These are phyloP conservation scores for Xylaria sp. DNA, from an alignment of 2,329 filamentous ascomycete species.

Conservation along the genomic window DNA sequence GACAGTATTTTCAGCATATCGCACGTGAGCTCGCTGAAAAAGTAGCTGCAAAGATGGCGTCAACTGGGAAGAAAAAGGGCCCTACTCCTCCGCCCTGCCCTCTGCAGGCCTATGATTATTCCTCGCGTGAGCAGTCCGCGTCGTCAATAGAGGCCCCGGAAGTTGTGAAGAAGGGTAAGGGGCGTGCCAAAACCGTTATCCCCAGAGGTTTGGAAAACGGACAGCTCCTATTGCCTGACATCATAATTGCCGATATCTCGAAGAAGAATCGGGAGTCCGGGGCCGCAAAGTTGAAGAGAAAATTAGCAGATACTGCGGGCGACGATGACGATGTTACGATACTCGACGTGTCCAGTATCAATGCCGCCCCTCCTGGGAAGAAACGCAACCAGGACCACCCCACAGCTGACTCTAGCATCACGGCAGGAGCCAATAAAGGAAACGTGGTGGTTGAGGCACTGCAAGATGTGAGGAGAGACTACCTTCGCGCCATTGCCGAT, in stretches of 20 bases:
- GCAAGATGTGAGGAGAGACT: slow-evolving; percentile 24
- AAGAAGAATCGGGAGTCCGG: slow-evolving; percentile 19
- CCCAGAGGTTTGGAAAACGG: slow-evolving; percentile 16
- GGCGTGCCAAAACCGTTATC: slow-evolving; percentile 13
- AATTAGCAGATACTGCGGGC: slow-evolving; percentile 12
- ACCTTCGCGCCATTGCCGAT: slow-evolving; percentile 26
- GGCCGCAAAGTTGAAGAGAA: slow-evolving; percentile 23
- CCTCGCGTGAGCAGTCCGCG: slow-evolving; percentile 21
- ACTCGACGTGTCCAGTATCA: slow-evolving; percentile 21
- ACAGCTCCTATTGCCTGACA: slow-evolving; percentile 7
- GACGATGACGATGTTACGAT: slow-evolving; percentile 26
- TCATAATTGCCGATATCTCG: slow-evolving; percentile 7
- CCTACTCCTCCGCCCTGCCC: neutral
- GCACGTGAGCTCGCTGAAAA: slow-evolving; percentile 19
- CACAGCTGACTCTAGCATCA: neutral
- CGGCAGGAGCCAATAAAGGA: neutral
- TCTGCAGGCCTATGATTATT: slow-evolving; percentile 21
- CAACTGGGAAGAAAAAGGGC: neutral
- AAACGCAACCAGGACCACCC: neutral
- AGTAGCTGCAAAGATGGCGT: slow-evolving; percentile 9
- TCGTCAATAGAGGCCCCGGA: slow-evolving; percentile 23
- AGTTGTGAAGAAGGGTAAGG: slow-evolving; percentile 18
- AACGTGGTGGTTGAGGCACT: slow-evolving; percentile 22
- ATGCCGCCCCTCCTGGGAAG: neutral
- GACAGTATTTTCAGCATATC: slow-evolving; percentile 16